A percentile compares a stretch with the other conserved stretches of the same genome.
Conservation (phyloP, 2,329 filamentous ascomycete genomes). For the Metarhizium humberi region DNA sequence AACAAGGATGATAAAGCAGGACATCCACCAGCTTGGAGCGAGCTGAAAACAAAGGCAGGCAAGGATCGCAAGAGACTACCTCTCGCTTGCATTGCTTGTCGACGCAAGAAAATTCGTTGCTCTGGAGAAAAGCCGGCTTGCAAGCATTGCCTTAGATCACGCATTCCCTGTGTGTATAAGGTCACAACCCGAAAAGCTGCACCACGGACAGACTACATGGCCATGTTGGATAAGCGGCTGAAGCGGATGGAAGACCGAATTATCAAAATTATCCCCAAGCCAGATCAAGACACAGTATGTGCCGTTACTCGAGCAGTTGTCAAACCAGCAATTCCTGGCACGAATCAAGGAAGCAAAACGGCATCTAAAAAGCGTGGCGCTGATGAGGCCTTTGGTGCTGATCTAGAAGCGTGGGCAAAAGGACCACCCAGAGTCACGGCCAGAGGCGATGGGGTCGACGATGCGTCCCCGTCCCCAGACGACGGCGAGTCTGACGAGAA, state of each 20-base stretch:
- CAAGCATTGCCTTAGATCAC: conserved; percentile 87
- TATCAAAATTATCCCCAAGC: conserved; percentile 87
- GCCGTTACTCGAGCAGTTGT: conserved; percentile 72
- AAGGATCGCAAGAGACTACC: conserved; percentile 92
- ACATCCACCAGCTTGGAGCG: conserved; percentile 62
- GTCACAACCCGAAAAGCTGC: conserved; percentile 90
- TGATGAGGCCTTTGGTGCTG: conserved; percentile 78
- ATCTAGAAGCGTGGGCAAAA: conserved; percentile 73
- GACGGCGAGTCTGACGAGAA: conserved; percentile 63
- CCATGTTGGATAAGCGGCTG: conserved; percentile 90
- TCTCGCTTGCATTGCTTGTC: conserved; percentile 88
- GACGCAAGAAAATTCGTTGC: conserved; percentile 95
- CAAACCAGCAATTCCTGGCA: conserved; percentile 62
- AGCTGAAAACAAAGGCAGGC: conserved; percentile 82
- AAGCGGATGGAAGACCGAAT: conserved; percentile 98
- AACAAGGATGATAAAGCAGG: conserved; percentile 50
- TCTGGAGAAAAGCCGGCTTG: conserved; percentile 96
- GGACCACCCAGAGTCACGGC: conserved; percentile 39
- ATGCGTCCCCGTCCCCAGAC: conserved; percentile 39
- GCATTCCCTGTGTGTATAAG: conserved; percentile 96
- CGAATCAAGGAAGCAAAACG: conserved; percentile 34
- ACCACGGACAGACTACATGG: conserved; percentile 96
- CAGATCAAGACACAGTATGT: conserved; percentile 60
- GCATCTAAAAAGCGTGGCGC: conserved; percentile 68
- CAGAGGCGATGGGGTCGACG: conserved; percentile 28